Evolutionary conservation across 2,329 filamentous ascomycete species (phyloP).

Genomic region (Trichoderma lentiforme): DNA sequence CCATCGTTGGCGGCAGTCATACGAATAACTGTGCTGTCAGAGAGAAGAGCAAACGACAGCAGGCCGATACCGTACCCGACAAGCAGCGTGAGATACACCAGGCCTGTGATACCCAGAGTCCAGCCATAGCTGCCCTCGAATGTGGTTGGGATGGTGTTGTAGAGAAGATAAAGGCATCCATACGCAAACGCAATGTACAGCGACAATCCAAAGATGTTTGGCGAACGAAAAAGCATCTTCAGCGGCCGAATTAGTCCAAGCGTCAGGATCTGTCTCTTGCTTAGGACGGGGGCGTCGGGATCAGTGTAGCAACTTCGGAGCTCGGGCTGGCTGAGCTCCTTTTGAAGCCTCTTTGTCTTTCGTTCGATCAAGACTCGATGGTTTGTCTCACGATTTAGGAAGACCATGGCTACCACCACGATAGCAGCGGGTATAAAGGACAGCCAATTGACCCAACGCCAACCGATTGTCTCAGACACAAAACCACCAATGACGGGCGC

Average conservation of each 20-base stretch:
- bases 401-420: conserved; percentile 1
- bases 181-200: conserved; percentile 12
- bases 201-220: conserved; percentile 47
- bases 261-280: conserved; percentile 2
- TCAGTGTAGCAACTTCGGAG: neutral
- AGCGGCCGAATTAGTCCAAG: conserved; percentile 1
- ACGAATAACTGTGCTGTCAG: conserved; percentile 33
- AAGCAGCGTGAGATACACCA: neutral
- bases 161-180: conserved; percentile 1
- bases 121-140: conserved; percentile 36
- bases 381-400: conserved; percentile 2
- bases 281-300: neutral
- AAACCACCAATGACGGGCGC: conserved; percentile 51
- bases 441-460: conserved; percentile 49
- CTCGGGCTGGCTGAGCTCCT: neutral
- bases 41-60: conserved; percentile 28
- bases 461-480: conserved; percentile 47
- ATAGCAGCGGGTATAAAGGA: conserved; percentile 25
- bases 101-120: conserved; percentile 1
- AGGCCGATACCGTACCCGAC: neutral
- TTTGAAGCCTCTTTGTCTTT: neutral
- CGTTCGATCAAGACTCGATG: neutral
- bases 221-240: conserved; percentile 48
- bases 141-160: conserved; percentile 45
- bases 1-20: conserved; percentile 33